Evolutionary conservation across 805 yeast genomes (phyloP).

Genomic region (Schwanniomyces occidentalis): DNA sequence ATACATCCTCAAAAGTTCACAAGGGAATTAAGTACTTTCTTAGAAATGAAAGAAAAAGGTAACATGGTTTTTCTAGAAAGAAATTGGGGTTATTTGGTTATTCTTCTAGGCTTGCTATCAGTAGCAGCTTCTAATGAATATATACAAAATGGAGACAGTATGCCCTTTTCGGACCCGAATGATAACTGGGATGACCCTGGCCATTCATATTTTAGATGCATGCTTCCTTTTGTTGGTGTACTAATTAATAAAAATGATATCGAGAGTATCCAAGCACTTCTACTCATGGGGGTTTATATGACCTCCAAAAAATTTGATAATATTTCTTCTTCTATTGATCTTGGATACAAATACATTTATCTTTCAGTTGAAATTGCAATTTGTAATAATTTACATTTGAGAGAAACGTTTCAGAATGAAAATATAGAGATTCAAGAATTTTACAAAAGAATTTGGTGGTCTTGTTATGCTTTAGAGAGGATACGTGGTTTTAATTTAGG

Average conservation of each 20-base stretch:
- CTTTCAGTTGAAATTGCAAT: conserved; percentile 15
- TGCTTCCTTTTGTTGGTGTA: conserved; percentile 16
- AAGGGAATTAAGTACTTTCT: conserved; percentile 7
- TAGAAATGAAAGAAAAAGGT: conserved; percentile 4
- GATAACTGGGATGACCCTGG: conserved; percentile 14
- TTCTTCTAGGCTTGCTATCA: conserved; percentile 11
- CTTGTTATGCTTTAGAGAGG: conserved; percentile 15
- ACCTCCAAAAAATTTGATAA: conserved; percentile 17
- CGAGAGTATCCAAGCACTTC: conserved; percentile 13
- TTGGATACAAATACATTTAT: conserved; percentile 14
- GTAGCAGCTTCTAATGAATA: conserved; percentile 15
- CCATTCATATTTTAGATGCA: conserved; percentile 11
- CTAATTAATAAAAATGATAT: conserved; percentile 13
- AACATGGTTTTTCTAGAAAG: conserved; percentile 10
- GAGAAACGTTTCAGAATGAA: conserved; percentile 8
- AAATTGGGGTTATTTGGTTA: conserved; percentile 12
- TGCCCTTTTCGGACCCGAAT: conserved; percentile 2
- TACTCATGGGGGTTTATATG: conserved; percentile 15
- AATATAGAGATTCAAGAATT: conserved; percentile 9
- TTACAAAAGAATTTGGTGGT: conserved; percentile 15
- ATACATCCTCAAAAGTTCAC: conserved; percentile 10
- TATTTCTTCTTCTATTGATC: conserved; percentile 12
- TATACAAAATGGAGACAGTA: conserved; percentile 9
- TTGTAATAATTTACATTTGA: conserved; percentile 11
- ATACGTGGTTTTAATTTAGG: conserved; percentile 15